Evolutionary conservation across 2,329 filamentous ascomycete species (phyloP), one percentile per base, ranked within the genome.

Genomic region (Colletotrichum agaves): DNA sequence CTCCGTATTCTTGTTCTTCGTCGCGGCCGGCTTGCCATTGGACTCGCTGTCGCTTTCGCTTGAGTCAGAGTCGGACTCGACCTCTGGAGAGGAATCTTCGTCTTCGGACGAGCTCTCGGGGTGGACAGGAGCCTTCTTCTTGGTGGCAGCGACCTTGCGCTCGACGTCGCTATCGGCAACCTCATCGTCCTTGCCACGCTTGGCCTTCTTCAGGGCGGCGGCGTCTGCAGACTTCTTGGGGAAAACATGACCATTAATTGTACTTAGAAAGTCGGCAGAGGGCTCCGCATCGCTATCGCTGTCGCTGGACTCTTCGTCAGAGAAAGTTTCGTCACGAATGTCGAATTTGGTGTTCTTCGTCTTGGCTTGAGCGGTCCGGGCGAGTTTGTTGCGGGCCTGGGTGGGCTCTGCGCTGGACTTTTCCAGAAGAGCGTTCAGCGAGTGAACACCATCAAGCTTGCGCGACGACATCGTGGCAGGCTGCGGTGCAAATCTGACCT

Each of bases 161-260:
- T 81, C 80, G 72, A 71, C 77, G 71, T 82, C 79, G 72, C 80
- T 82, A 63, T 82, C 80, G 72, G 79, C 79, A 66, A 82, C 81
- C 69, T 81, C 80, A 21, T 79, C 77, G 47, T 76, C 68, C 70
- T 77, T 77, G 74, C 70, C 74, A 65, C 73, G 75, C 61, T 67
- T 63, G 41, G 56, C 46, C 31, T 67, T 61, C 58, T 71, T 70
- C 50, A 63, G 27, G 5, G 70, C 64, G 7, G 65, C 58, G 11
- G 46, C 47, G 43, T 27, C 27, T 27, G 63, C 52, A 21, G 64
- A 21, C 43, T 69, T 69, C 52, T 44, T 61, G 10, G 65, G 53
- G 19, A 47, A 49, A 3, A 39, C 43, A 46, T 60, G 46, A 37
- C 63, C 69, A 65, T 71, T 71, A 35, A 67, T 43, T 15, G 37